Base-by-base conservation (phyloP, 2,329 filamentous ascomycete species). In the Fusarium miscanthi region DNA sequence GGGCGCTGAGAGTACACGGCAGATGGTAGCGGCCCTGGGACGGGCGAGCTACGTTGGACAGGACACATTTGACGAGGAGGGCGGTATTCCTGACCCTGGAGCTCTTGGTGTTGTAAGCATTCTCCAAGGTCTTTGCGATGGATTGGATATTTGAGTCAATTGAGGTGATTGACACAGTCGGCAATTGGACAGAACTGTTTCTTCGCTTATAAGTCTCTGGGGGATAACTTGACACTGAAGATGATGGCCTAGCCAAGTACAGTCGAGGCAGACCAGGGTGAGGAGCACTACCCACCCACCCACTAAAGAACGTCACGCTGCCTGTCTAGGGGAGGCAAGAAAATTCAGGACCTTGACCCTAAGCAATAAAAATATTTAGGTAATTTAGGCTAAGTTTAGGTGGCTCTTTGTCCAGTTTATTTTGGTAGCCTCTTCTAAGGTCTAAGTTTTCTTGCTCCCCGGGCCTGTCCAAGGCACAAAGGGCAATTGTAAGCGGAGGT, bases 1-100 rank as follows among this genome's bases (percentile, higher is more conserved):
- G 31, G 75, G 91, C 3, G 88, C 91, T 23, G 89, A 92, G 74
- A 86, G 86, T 6, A 94, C 92, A 31, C 92, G 91, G 81, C 87
- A 87, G 37, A 93, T 94, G 92, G 90, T 90, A 78, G 91, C 92
- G 49, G 92, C 88, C 76, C 80, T 94, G 49, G 92, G 92, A 31
- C 84, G 92, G 59, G 88, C 90, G 12, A 92, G 94, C n/a, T 94
- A 94, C 78, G 90, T 94, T 57, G 92, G 91, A n/a, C 88, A 90
- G 70, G 88, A 84, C 82, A 90, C 90, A 37, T 93, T 86, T 86
- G 93, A 77, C 25, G 72, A 76, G 8, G 74, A 77, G 66, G 75
- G 73, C 4, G 75, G 75, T 17, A 76, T 77, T 25, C 92, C 92
- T 25, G 92, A 94, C 82, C 92, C 92, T 5, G 91, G 91, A 25